Evolutionary conservation across 257 asterid species (phyloP), one percentile per base, ranked within the genome.

Genomic region (Pogostemon cablin): DNA sequence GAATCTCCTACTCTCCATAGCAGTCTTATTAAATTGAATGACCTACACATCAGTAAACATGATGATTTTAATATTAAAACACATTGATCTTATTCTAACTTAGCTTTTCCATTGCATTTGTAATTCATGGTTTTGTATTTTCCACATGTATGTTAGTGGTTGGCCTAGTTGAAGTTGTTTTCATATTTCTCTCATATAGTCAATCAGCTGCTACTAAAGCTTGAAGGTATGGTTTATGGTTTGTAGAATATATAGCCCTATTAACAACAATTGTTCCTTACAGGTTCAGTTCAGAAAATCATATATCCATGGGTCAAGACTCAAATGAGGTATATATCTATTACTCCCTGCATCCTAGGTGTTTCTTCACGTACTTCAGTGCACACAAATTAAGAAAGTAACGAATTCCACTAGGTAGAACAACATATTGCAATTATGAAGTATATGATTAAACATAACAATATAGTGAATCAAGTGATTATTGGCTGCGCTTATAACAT

Each of bases 241-340:
- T 5, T 42, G 40, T 17, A 9, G 20, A 39, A 40, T 38, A 12
- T 12, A 52, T 67, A 17, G 7, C 11, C 25, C 52, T 67, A 41
- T 8, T 35, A 9, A 38, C 9, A 3, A 67, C 20, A 17, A 39
- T 37, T 40, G 41, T 1, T 4, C 39, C 12, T 7, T 48, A 50
- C 41, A 17, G 60, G 12, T 59, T 53, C 62, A 6, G 61, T 12
- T 71, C 50, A 35, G 49, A 47, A 38, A 72, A 52, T 55, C 63
- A 11, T 25, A 25, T 25, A 25, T 6, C 43, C 64, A 62, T 25
- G 48, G 11, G 5, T 2, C 53, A 38, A 9, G 43, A 57, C 58
- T 43, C 39, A 6, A 9, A 34, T 6, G 25, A 43, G 37, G 59
- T 58, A 9, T 5, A 3, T 44, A 35, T 73, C 52, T 54, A 15